A percentile compares a stretch with the other conserved stretches of the same genome.
phyloP scores from a whole-genome alignment of 2,329 filamentous ascomycete species.

The Trichoderma asperellum region DNA sequence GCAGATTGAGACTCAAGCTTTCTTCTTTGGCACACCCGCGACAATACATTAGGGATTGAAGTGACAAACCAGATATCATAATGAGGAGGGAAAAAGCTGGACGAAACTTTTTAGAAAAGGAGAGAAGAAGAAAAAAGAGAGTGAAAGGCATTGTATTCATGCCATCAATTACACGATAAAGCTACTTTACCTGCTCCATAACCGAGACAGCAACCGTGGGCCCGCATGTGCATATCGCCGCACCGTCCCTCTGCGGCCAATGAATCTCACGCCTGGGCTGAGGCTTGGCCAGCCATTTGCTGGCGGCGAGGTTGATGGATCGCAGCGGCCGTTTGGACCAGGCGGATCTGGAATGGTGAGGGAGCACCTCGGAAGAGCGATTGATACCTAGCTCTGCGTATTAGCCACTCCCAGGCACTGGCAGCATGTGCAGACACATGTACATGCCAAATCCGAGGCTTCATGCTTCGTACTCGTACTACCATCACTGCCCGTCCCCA shows the following conservation, averaged over 20 bases:
- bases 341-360: constrained; percentile 1
- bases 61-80: background rate
- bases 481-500: background rate
- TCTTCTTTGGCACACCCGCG: background rate
- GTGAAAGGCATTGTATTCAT: background rate
- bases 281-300: constrained; percentile 23
- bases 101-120: background rate
- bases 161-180: background rate
- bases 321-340: constrained; percentile 5
- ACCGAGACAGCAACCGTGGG: background rate
- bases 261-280: constrained; percentile 23
- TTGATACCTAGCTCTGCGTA: background rate
- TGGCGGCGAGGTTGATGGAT: constrained; percentile 19
- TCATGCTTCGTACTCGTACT: background rate
- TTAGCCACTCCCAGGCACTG: background rate
- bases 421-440: background rate
- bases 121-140: background rate
- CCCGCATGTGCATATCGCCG: constrained; percentile 19
- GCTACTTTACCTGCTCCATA: background rate
- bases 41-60: background rate
- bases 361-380: background rate
- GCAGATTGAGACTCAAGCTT: background rate
- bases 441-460: background rate
- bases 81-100: background rate
- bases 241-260: constrained; percentile 23